Evolutionary conservation across 257 asterid genomes (phyloP), one percentile per base, ranked within the genome.

Genomic region (Craterostigma plantagineum): DNA sequence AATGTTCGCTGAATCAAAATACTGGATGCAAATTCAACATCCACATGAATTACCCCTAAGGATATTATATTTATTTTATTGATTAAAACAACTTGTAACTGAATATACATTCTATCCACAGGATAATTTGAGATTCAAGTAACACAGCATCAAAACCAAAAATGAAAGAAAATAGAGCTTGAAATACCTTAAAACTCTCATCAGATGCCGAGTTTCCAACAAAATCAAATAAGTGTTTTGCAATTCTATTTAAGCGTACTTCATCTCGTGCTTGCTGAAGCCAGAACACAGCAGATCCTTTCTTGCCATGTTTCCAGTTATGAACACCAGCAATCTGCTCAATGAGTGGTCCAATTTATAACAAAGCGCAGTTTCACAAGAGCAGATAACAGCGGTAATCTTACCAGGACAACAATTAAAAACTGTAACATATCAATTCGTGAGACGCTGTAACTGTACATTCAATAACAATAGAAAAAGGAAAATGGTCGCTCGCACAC

Each of bases 201-300:
- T 74, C 92, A 56, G 95, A 79, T 18, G 66, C 67, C 5, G 95
- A 74, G 66, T 87, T 87, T 45, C 95, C 98, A 60, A 79, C 82
- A 59, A 72, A 76, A 71, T 79, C 92, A 74, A 75, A 81, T 57
- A 86, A 66, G 41, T 71, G 72, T 53, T 73, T 76, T 37, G 93
- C 94, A 61, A 87, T 87, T 64, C 81, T 70, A 67, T 75, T 78
- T 27, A 87, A 60, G 41, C 87, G 82, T 58, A 67, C 69, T 62
- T 78, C 94, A 62, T 87, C 95, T 49, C 51, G 78, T 61, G 86
- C 94, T 68, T 86, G 87, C 73, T 86, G 97, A 61, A 86, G 92
- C 97, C 97, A 87, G 72, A 67, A 76, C 59, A 86, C 78, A 27
- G 90, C 93, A 13, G 80, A 78, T 38, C 94, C 93, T 70, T 81